phyloP scores from a whole-genome alignment of 192 early-diverging fungal genomes.

The Gigaspora rosea region DNA sequence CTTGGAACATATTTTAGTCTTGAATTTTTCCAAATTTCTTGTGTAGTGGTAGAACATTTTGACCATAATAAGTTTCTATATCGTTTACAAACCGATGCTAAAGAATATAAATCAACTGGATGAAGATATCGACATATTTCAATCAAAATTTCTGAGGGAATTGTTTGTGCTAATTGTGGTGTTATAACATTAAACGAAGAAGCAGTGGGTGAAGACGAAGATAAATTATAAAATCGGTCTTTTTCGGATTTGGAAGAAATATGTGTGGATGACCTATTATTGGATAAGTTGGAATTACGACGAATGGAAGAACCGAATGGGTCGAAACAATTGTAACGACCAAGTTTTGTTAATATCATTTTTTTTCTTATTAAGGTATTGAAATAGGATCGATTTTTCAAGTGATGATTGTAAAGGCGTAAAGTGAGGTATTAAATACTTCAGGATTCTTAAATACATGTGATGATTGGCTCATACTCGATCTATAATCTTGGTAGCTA shows the following conservation, averaged over 20 bases:
- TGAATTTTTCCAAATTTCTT: constrained; percentile 6
- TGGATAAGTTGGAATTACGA: too few relatives aligned
- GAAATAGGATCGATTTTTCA: neutral
- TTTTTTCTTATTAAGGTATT: neutral
- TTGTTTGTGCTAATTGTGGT: neutral
- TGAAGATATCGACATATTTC: neutral
- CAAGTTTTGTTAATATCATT: neutral
- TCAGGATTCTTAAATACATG: too few relatives aligned
- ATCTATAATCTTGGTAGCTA: too few relatives aligned
- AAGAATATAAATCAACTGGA: constrained; percentile 14
- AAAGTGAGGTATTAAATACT: too few relatives aligned
- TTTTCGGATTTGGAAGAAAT: neutral
- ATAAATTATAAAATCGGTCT: neutral
- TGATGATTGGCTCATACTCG: too few relatives aligned
- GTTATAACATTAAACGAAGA: neutral
- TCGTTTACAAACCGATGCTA: neutral
- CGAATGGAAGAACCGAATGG: neutral
- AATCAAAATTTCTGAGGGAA: constrained; percentile 5
- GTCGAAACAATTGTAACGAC: neutral
- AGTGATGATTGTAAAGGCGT: too few relatives aligned
- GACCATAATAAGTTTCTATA: constrained; percentile 10
- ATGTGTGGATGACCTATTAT: too few relatives aligned
- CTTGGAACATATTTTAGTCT: neutral
- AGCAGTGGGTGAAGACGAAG: neutral
- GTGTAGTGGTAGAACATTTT: neutral